These are phyloP conservation scores for Vanderwaltozyma yarrowii DNA, from an alignment of 805 yeast genomes.

Conservation along the genomic window DNA sequence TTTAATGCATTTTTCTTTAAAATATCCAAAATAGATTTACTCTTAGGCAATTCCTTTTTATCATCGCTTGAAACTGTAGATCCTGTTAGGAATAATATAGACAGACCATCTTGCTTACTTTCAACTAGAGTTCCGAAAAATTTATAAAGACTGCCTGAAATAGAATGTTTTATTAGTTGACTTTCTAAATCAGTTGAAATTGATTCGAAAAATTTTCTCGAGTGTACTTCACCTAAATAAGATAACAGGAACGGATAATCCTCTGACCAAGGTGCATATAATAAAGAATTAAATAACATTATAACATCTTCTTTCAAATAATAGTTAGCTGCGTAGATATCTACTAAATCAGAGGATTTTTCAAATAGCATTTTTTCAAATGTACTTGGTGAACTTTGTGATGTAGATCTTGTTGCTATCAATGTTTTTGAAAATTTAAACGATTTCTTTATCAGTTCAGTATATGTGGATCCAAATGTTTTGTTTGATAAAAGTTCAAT, in stretches of 20 bases:
- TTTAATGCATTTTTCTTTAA: constrained; percentile 46
- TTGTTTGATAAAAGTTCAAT: constrained; percentile 28
- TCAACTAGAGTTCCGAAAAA: constrained; percentile 60
- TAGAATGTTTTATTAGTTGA: constrained; percentile 40
- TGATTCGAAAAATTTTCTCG: constrained; percentile 49
- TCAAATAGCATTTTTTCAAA: constrained; percentile 54
- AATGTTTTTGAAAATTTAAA: constrained; percentile 49
- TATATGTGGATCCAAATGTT: constrained; percentile 9
- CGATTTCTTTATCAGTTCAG: constrained; percentile 37
- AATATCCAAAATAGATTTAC: constrained; percentile 41
- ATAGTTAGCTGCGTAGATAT: constrained; percentile 38
- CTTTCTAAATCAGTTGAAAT: constrained; percentile 52
- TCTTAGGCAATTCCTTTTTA: constrained; percentile 6
- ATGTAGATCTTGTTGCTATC: constrained; percentile 44
- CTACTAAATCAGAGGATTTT: constrained; percentile 46
- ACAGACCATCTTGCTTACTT: constrained; percentile 69
- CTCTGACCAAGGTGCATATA: constrained; percentile 44
- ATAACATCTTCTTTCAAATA: constrained; percentile 42
- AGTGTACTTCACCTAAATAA: constrained; percentile 58
- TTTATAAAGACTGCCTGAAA: constrained; percentile 47
- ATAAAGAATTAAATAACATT: constrained; percentile 45
- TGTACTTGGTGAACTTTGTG: constrained; percentile 44
- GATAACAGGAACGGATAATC: constrained; percentile 74
- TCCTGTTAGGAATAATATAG: constrained; percentile 53
- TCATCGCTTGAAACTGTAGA: constrained; percentile 32